These are phyloP conservation scores for Aleurites moluccanus DNA, from an alignment of 441 rosid genomes.

Conservation along the genomic window DNA sequence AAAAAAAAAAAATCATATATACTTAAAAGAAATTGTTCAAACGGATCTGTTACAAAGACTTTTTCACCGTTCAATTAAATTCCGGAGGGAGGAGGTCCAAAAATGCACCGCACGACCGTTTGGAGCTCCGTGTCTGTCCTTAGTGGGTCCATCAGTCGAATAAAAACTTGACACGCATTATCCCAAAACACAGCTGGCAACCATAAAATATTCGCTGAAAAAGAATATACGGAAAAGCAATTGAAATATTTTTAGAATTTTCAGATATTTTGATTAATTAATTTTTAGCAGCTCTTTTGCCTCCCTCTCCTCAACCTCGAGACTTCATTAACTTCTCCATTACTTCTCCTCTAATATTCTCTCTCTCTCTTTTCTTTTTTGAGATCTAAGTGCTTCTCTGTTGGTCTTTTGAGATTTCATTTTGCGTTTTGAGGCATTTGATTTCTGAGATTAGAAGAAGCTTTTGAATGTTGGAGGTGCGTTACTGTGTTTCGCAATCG, in stretches of 20 bases:
- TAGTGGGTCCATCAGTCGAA: constrained; percentile 42
- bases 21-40: background rate
- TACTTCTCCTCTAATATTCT: constrained; percentile 18
- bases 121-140: no score
- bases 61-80: constrained; percentile 25
- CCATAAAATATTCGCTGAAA: constrained; percentile 13
- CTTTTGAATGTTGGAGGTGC: constrained; percentile 35
- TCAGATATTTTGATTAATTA: background rate
- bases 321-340: constrained; percentile 16
- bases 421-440: background rate
- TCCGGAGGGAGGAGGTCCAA: background rate
- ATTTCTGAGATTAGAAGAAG: background rate
- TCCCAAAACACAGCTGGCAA: constrained; percentile 24
- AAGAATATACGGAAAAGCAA: no score
- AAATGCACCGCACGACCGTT: constrained; percentile 48
- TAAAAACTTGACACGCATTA: constrained; percentile 15
- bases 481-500: constrained; percentile 34
- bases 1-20: no score
- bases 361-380: constrained; percentile 6
- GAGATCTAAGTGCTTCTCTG: constrained; percentile 43
- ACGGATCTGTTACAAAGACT: background rate
- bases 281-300: constrained; percentile 11
- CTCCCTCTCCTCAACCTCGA: constrained; percentile 25
- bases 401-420: background rate
- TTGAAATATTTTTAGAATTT: background rate